Percentiles rank a stretch among this genome's conserved stretches.
Evolutionary conservation across 2,329 filamentous ascomycete genomes (phyloP).

Genomic region (Venturia carpophila): DNA sequence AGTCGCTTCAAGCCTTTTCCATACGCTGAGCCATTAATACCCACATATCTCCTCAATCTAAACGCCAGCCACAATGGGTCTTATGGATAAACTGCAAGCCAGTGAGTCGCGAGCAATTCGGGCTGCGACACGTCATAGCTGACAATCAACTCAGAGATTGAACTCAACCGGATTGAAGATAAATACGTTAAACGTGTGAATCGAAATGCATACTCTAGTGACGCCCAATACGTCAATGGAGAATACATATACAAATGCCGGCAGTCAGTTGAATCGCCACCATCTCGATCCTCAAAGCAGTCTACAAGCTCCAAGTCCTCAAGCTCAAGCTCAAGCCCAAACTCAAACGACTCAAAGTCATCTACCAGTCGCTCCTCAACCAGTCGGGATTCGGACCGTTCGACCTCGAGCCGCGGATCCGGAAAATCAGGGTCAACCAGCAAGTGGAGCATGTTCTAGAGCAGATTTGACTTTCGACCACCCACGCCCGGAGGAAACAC

Average conservation of each 20-base stretch:
- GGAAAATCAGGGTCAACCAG: constrained; percentile 1
- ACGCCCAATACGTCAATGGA: constrained; percentile 87
- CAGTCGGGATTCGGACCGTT: background rate
- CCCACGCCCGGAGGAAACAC: background rate
- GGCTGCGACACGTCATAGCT: background rate
- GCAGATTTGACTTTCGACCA: background rate
- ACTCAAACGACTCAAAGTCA: background rate
- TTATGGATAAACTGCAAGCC: constrained; percentile 18
- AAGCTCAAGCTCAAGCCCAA: constrained; percentile 4
- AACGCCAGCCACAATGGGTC: constrained; percentile 15
- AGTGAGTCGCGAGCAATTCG: constrained; percentile 3
- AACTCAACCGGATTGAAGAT: constrained; percentile 92
- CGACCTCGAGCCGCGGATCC: background rate
- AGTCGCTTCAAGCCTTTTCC: background rate
- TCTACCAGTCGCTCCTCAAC: background rate
- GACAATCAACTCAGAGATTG: constrained; percentile 51
- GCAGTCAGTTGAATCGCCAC: constrained; percentile 28
- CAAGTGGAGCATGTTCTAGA: constrained; percentile 11
- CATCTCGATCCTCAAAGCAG: constrained; percentile 30
- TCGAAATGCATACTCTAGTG: constrained; percentile 80
- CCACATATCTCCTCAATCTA: background rate
- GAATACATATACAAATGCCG: constrained; percentile 70
- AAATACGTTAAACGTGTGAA: constrained; percentile 88
- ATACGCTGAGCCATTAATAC: background rate
- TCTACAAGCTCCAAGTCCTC: background rate